A percentile compares a stretch with the other conserved stretches of the same genome.
phyloP scores from a whole-genome alignment of 2,329 filamentous ascomycete genomes.

The Aspergillus unguis region DNA sequence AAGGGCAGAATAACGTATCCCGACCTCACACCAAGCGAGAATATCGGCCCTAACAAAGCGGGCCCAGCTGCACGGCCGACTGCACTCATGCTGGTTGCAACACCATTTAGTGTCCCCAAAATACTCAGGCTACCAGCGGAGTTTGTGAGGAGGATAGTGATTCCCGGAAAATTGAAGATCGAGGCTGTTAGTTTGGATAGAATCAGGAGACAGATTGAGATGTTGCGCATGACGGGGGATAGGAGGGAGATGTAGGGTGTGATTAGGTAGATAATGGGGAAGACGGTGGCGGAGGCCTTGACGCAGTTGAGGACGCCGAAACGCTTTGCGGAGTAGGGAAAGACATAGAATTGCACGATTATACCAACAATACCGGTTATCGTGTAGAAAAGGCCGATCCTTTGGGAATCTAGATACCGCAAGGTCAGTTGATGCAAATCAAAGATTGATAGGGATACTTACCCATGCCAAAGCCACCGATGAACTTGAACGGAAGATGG shows the following conservation, averaged over 20 bases:
- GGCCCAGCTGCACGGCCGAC: slow-evolving; percentile 78
- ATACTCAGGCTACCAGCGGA: slow-evolving; percentile 71
- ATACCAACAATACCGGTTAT: slow-evolving; percentile 76
- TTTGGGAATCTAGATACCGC: slow-evolving; percentile 55
- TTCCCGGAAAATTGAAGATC: slow-evolving; percentile 85
- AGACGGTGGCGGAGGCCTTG: slow-evolving; percentile 61
- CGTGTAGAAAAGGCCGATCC: slow-evolving; percentile 83
- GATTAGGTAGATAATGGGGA: slow-evolving; percentile 74
- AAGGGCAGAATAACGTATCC: slow-evolving; percentile 78
- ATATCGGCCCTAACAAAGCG: slow-evolving; percentile 66
- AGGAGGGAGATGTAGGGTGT: slow-evolving; percentile 75
- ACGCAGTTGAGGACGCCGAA: slow-evolving; percentile 75
- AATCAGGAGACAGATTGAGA: slow-evolving; percentile 64
- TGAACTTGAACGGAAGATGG: slow-evolving; percentile 73
- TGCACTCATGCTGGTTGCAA: slow-evolving; percentile 78
- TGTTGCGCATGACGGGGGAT: slow-evolving; percentile 52
- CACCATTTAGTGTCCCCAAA: slow-evolving; percentile 84
- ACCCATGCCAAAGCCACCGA: slow-evolving; percentile 71
- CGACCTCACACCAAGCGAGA: slow-evolving; percentile 70
- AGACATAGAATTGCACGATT: slow-evolving; percentile 79
- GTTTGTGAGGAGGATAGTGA: slow-evolving; percentile 87
- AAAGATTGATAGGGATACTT: slow-evolving; percentile 13
- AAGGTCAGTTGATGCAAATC: background rate
- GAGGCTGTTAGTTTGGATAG: slow-evolving; percentile 69
- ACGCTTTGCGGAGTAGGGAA: slow-evolving; percentile 68